phyloP scores from a whole-genome alignment of 2,329 filamentous ascomycete genomes.

The Stemphylium lycopersici region DNA sequence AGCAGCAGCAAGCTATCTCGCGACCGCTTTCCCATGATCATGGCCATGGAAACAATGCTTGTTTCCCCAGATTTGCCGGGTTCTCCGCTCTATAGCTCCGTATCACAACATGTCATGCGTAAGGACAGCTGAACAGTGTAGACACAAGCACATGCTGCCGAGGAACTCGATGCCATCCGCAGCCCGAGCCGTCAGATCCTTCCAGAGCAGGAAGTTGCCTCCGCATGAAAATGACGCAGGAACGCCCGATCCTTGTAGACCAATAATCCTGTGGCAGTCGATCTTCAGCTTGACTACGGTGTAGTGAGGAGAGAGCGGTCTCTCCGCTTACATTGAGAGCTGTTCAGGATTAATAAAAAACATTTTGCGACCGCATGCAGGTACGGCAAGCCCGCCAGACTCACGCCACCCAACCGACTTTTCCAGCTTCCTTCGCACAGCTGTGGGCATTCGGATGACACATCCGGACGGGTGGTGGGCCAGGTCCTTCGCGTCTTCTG shows the following conservation, averaged over 20 bases:
- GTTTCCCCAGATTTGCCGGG: conserved; percentile 14
- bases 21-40: neutral
- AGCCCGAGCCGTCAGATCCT: conserved; percentile 23
- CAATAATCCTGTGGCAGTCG: neutral
- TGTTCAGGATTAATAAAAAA: neutral
- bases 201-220: conserved; percentile 6
- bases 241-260: conserved; percentile 3
- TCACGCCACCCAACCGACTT: conserved; percentile 3
- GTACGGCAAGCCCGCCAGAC: conserved; percentile 3
- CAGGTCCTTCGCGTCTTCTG: conserved; percentile 20
- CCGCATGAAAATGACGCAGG: conserved; percentile 15
- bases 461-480: conserved; percentile 20
- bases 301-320: neutral
- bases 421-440: conserved; percentile 11
- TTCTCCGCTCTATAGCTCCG: conserved; percentile 9
- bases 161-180: conserved; percentile 6
- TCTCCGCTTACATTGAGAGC: neutral
- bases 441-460: conserved; percentile 20
- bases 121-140: neutral
- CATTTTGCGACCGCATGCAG: conserved; percentile 8
- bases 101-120: neutral
- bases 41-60: conserved; percentile 4
- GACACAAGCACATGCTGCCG: conserved; percentile 17
- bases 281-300: neutral
- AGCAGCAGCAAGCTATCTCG: neutral